Base-by-base conservation (phyloP, 805 yeast genomes). In the Saccharomycopsis sp. region DNA sequence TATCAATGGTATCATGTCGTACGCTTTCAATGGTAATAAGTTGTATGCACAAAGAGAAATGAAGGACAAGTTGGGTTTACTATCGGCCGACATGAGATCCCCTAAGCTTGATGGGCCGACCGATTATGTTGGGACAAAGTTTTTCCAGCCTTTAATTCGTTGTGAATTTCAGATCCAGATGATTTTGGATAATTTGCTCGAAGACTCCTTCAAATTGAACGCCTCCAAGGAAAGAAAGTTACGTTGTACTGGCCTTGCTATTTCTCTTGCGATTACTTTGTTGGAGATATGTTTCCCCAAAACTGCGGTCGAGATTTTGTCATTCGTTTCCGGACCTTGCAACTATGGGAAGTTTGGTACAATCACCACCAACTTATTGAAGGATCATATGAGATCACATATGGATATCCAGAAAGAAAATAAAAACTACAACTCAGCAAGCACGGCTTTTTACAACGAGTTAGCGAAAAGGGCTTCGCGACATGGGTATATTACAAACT, bases 301-400 rank as follows among this genome's bases (percentile, higher is more conserved):
- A 21, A 59, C 69, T 1, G 81, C 81, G 1, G 73, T 77, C 0
- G 75, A 73, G 36, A 53, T 76, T 4, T 54, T 75, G 53, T 55
- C 70, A 18, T 77, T 77, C 51, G 53, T 71, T 4, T 81, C 77
- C 21, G 85, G 85, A 1, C 76, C 80, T 4, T 72, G 80, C 50
- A 79, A 84, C 0, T 60, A 60, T 46, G 84, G 84, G 1, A 19
- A 30, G 20, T 80, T 81, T 2, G 86, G 85, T 2, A 53, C 61
- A 29, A 71, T 79, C 25, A 83, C 77, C 8, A 69, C 69, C 5
- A 59, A 66, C n/a, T 58, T 62, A 19, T 61, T 77, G 42, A 77
- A 72, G 50, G 80, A 75, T 43, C 79, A 84, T 5, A 61, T 78
- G 34, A 67, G 86, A 60, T 76, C 83, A 0, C 85, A 78, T 53